phyloP scores from a whole-genome alignment of 768 basidiomycete genomes.

The Tulasnella sp. region DNA sequence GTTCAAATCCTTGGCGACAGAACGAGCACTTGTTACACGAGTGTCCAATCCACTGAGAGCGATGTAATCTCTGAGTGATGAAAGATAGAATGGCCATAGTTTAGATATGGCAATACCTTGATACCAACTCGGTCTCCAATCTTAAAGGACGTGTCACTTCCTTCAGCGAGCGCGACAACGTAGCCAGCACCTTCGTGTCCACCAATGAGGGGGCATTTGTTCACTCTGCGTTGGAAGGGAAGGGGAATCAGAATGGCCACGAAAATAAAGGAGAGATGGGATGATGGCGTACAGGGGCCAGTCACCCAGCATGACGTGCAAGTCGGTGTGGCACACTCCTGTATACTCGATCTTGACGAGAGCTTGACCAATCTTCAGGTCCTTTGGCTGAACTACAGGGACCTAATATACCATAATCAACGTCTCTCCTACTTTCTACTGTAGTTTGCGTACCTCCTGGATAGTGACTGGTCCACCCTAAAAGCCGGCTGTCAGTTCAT shows the following conservation, averaged over 20 bases:
- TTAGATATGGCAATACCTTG: conserved; percentile 31
- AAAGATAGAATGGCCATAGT: too few species aligned
- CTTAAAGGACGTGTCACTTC: conserved; percentile 54
- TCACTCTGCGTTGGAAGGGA: not conserved
- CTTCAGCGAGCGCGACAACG: conserved; percentile 50
- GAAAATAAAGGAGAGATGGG: too few species aligned
- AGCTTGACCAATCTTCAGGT: conserved; percentile 24
- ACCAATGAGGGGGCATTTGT: conserved; percentile 2
- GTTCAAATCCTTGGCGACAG: conserved; percentile 66
- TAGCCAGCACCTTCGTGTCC: conserved; percentile 36
- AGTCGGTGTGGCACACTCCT: conserved; percentile 81
- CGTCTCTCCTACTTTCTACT: too few species aligned
- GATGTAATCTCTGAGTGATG: too few species aligned
- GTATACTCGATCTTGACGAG: conserved; percentile 65
- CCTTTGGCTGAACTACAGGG: conserved; percentile 24
- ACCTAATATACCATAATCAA: not conserved
- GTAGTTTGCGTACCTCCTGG: too few species aligned
- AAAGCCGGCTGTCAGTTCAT: too few species aligned
- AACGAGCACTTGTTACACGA: conserved; percentile 62
- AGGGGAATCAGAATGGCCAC: too few species aligned
- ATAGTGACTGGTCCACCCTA: too few species aligned
- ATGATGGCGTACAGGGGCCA: conserved; percentile 43
- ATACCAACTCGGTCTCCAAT: conserved; percentile 73
- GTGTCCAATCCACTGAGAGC: conserved; percentile 21
- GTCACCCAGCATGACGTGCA: conserved; percentile 63